Evolutionary conservation across 129 eudicot genomes (phyloP), one percentile per base, ranked within the genome.

Genomic region (Rutidosis leptorrhynchoides): DNA sequence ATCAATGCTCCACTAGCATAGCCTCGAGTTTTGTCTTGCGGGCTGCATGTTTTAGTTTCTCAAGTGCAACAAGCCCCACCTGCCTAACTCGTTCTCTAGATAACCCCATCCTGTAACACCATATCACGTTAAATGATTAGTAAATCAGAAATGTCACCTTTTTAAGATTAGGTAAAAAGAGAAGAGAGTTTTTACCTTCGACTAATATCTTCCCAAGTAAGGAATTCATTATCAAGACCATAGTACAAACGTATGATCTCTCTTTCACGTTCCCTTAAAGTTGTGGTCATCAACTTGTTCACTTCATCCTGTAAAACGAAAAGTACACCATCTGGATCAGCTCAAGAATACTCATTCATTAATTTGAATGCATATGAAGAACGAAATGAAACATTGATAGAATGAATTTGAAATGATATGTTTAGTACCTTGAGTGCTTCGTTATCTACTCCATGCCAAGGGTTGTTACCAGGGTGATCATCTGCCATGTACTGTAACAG

Each of bases 201-300:
- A 69, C 99, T 86, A 60, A 93, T 93, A 70, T 94, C 99, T 77
- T 94, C 99, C 99, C 99, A 94, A 24, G 97, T 94, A 25, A 94
- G 93, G 60, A 81, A 82, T 77, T 94, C 99, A n/a, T 81, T 69
- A 61, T 94, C 97, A 62, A 94, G 78, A 72, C 99, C 99, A 64
- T 86, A 83, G 83, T 89, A 94, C 45, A 89, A 87, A 27, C 98
- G 92, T 52, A 88, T 80, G 28, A 93, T 88, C 46, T 82, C 88
- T 70, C 80, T 79, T 77, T 94, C 99, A 45, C 95, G 77, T 61
- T 79, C 93, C 73, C 86, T 77, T 42, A 94, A 78, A 15, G 93
- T 72, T 10, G 85, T 77, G 24, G 33, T 77, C 78, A 94, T 84
- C 63, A 89, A 88, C 55, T 75, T 84, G 80, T 84, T 88, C 70